Evolutionary conservation across 2,329 filamentous ascomycete genomes (phyloP), one percentile per base, ranked within the genome.

Genomic region (Didymella sp.): DNA sequence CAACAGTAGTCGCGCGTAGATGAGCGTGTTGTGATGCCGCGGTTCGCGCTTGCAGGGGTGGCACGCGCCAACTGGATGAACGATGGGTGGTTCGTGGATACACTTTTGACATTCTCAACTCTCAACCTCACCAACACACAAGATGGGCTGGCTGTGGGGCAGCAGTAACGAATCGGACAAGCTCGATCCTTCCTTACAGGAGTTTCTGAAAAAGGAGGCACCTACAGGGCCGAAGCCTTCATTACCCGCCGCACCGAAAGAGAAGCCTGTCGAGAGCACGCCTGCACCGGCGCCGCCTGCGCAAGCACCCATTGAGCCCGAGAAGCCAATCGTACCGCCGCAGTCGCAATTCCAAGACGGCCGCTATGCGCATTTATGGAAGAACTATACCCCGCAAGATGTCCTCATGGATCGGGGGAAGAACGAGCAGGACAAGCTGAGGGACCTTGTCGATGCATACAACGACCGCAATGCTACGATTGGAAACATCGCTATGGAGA

Each of bases 311-410:
- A 50, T 64, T 53, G 56, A 60, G 51, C 25, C 58, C 57, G 49
- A 58, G 50, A 60, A 70, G 50, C 75, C 78, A 11, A 56, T 71
- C 30, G 79, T 81, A 1, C 81, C 81, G 0, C 63, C 73, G 33
- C 80, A 86, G 65, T 89, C 86, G 13, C 79, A 88, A 17, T 90
- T 82, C 70, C 83, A 84, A 70, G 89, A 91, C 73, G 88, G 88
- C 61, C 85, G 89, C 58, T 91, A 90, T 77, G 92, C 93, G 53
- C 85, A 98, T 74, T 82, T 99, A 28, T 99, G 95, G 95, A 94
- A 92, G 78, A 91, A 85, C 56, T 99, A 99, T 82, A 85, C 85
- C 56, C 88, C 94, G 8, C 86, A 90, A 49, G 74, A 81, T 31
- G 82, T 89, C 54, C 79, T 96, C 58, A 89, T 94, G 69, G 82